phyloP scores from a whole-genome alignment of 805 yeast species.

The Saccharomycopsis malanga region DNA sequence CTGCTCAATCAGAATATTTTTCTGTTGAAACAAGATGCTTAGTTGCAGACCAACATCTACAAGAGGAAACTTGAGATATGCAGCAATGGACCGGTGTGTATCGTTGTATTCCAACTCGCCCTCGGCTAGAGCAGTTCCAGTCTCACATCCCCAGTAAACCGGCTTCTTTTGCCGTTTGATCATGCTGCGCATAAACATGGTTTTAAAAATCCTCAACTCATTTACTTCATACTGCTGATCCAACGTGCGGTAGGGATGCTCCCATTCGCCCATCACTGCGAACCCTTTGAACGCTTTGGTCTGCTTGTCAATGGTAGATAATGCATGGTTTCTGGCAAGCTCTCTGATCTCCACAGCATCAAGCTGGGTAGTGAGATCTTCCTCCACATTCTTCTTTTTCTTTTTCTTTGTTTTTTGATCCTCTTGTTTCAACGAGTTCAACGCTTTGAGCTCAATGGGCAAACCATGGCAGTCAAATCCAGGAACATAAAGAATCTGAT shows the following conservation, averaged over 20 bases:
- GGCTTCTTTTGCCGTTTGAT: slow-evolving; percentile 86
- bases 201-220: slow-evolving; percentile 65
- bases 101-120: slow-evolving; percentile 88
- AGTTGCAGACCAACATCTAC: not conserved
- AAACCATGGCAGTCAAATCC: slow-evolving; percentile 99
- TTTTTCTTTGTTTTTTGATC: slow-evolving; percentile 27
- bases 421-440: slow-evolving; percentile 36
- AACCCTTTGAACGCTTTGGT: slow-evolving; percentile 54
- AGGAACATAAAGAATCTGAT: slow-evolving; percentile 62
- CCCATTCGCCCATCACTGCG: slow-evolving; percentile 83
- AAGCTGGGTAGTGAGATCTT: slow-evolving; percentile 29
- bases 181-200: slow-evolving; percentile 56
- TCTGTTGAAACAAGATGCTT: not conserved
- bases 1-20: slow-evolving; percentile 8
- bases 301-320: slow-evolving; percentile 58
- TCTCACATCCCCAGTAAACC: slow-evolving; percentile 95
- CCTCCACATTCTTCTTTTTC: slow-evolving; percentile 22
- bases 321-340: slow-evolving; percentile 66
- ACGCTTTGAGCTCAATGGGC: slow-evolving; percentile 88
- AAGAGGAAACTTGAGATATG: slow-evolving; percentile 58
- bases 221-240: slow-evolving; percentile 60
- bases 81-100: slow-evolving; percentile 60
- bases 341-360: slow-evolving; percentile 51
- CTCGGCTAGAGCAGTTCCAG: slow-evolving; percentile 91
- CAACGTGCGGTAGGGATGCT: slow-evolving; percentile 66